These are phyloP conservation scores for Boletus huronensis DNA, from an alignment of 768 basidiomycete genomes.

Conservation along the genomic window DNA sequence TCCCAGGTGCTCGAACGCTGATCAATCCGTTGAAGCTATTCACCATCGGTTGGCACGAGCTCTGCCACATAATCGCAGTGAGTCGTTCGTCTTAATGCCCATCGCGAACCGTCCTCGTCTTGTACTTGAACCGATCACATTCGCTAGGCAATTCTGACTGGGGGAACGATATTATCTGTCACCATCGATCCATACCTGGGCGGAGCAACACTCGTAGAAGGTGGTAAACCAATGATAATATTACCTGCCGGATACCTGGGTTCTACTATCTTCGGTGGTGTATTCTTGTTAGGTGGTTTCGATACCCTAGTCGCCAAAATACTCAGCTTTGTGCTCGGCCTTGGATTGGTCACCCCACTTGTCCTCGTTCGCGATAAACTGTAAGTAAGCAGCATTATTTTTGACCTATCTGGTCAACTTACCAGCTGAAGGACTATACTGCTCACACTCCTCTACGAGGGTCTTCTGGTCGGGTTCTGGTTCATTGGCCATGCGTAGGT, in stretches of 20 bases:
- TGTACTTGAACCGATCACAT: neutral
- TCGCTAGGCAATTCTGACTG: slow-evolving; percentile 68
- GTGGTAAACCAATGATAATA: slow-evolving; percentile 68
- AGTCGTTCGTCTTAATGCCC: slow-evolving; percentile 28
- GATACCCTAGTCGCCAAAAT: slow-evolving; percentile 90
- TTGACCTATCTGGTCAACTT: slow-evolving; percentile 4
- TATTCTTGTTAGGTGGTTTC: slow-evolving; percentile 82
- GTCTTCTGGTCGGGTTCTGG: slow-evolving; percentile 88
- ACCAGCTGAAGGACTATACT: slow-evolving; percentile 66
- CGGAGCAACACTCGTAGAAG: slow-evolving; percentile 61
- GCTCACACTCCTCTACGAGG: slow-evolving; percentile 80
- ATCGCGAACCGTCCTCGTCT: slow-evolving; percentile 7
- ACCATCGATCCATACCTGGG: slow-evolving; percentile 84
- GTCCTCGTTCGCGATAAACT: slow-evolving; percentile 86
- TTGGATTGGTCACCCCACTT: slow-evolving; percentile 83
- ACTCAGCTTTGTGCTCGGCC: slow-evolving; percentile 84
- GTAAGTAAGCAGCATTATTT: slow-evolving; percentile 42
- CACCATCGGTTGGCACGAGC: slow-evolving; percentile 86
- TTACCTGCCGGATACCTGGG: slow-evolving; percentile 80
- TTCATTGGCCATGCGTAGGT: slow-evolving; percentile 89
- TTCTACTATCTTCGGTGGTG: slow-evolving; percentile 75
- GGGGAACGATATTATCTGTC: slow-evolving; percentile 73
- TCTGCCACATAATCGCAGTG: slow-evolving; percentile 79
- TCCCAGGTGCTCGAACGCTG: slow-evolving; percentile 71
- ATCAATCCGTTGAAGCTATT: slow-evolving; percentile 85